These are phyloP conservation scores for Lentinula boryana DNA, from an alignment of 768 basidiomycete species.

Conservation along the genomic window DNA sequence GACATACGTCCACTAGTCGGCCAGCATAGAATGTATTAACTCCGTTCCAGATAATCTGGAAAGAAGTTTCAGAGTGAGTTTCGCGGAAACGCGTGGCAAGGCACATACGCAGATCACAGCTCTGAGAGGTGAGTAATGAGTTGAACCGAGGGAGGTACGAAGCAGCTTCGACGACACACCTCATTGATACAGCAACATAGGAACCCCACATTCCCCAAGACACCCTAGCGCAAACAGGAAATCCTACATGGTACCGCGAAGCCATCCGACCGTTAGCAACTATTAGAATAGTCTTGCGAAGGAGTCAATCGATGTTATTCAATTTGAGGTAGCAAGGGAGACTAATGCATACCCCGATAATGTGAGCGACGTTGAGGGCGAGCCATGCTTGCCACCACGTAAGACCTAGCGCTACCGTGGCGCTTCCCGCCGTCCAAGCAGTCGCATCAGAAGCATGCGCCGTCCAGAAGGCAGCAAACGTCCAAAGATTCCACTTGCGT, in stretches of 20 bases:
- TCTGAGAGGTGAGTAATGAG: neutral
- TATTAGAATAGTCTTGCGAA: slow-evolving; percentile 6
- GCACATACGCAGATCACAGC: slow-evolving; percentile 7
- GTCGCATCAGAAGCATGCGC: slow-evolving; percentile 9
- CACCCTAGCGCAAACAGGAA: slow-evolving; percentile 8
- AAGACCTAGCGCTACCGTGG: slow-evolving; percentile 7
- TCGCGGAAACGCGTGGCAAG: neutral
- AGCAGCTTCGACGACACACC: neutral
- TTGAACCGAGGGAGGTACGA: neutral
- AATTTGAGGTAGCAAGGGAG: neutral
- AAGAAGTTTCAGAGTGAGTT: neutral
- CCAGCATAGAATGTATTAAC: slow-evolving; percentile 10
- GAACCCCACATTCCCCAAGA: slow-evolving; percentile 12
- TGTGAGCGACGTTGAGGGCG: slow-evolving; percentile 9
- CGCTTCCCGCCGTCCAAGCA: slow-evolving; percentile 5
- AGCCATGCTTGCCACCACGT: slow-evolving; percentile 12
- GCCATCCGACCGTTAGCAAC: slow-evolving; percentile 10
- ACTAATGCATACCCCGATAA: slow-evolving; percentile 6
- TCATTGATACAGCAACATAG: slow-evolving; percentile 9
- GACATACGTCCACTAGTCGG: slow-evolving; percentile 7
- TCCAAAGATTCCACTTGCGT: slow-evolving; percentile 8
- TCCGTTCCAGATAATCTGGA: slow-evolving; percentile 10
- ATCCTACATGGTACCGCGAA: slow-evolving; percentile 9
- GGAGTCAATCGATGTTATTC: neutral
- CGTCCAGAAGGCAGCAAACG: slow-evolving; percentile 8